Evolutionary conservation across 2,329 filamentous ascomycete species (phyloP).

Genomic region (Trichoderma afroharzianum): DNA sequence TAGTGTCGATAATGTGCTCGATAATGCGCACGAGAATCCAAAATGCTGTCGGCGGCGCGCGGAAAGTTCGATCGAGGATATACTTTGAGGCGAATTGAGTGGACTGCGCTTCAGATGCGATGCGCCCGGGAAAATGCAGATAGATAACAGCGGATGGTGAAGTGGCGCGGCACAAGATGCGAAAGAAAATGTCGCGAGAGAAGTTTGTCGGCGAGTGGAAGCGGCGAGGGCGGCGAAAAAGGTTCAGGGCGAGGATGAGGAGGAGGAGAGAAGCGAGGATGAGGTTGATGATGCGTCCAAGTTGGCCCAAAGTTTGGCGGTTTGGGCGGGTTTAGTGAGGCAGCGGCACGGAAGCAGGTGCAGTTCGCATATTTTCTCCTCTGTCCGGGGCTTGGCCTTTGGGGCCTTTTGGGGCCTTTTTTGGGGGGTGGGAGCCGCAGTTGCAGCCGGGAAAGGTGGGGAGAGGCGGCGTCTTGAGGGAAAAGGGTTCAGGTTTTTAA

Average conservation of each 20-base stretch:
- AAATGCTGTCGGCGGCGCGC: not conserved
- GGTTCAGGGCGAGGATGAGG: not conserved
- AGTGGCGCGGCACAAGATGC: not conserved
- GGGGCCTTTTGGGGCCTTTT: not conserved
- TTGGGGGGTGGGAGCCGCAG: not conserved
- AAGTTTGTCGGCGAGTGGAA: not conserved
- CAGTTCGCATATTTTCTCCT: conserved; percentile 7
- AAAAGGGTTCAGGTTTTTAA: too few relatives aligned
- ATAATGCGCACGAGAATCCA: not conserved
- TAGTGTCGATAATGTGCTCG: conserved; percentile 18
- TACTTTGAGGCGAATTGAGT: not conserved
- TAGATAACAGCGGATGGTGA: not conserved
- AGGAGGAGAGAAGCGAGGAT: not conserved
- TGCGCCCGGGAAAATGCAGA: not conserved
- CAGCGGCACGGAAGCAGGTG: not conserved
- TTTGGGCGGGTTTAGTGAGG: not conserved
- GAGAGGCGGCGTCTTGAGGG: not conserved
- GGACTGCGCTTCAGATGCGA: not conserved
- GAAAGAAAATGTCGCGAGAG: not conserved
- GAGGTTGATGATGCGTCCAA: not conserved
- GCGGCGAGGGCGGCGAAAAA: not conserved
- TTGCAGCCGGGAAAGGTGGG: conserved; percentile 14
- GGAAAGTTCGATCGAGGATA: not conserved
- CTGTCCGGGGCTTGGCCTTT: not conserved
- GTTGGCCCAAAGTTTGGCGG: not conserved